Base-by-base conservation (phyloP, 2,329 filamentous ascomycete species). In the Orbilia brochopaga region DNA sequence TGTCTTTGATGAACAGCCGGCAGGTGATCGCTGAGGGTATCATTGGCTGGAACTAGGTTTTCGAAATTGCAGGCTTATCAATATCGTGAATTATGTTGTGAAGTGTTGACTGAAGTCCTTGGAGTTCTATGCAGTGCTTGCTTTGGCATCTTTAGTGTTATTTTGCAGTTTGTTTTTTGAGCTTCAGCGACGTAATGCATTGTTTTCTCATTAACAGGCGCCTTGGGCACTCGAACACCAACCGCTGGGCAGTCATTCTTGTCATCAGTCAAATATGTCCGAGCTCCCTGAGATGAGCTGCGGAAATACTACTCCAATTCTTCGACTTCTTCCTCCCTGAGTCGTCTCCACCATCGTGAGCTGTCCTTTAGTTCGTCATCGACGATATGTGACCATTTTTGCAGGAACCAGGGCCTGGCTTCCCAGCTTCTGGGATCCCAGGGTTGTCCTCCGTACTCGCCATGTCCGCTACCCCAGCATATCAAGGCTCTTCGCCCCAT, bases 1-100 rank as follows among this genome's bases (percentile, higher is more conserved):
- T 73, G 52, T 53, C 69, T 1, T 48, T 73, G 17, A 63, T 73
- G 57, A 67, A 63, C 30, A 67, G 69, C 32, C 56, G 69, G 19
- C 61, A 66, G 13, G 62, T 73, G 2, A 66, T 73, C n/a, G 69
- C 69, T 3, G 48, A 73, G n/a, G 69, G 69, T 2, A 67, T 73
- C 21, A 65, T 73, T 11, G 69, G 69, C 7, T 73, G 69, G 69
- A 73, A 73, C 23, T 73, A 52, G 24, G 11, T 40, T 40, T 17
- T 53, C 2, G 23, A 10, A n/a, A n/a, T n/a, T n/a, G n/a, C n/a
- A n/a, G n/a, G n/a, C n/a, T n/a, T n/a, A n/a, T n/a, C n/a, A n/a
- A n/a, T n/a, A n/a, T n/a, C n/a, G n/a, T n/a, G n/a, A n/a, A n/a
- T n/a, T n/a, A n/a, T n/a, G n/a, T n/a, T n/a, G n/a, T n/a, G n/a